Conservation (phyloP, 805 yeast genomes). For the Candida stauntonica region DNA sequence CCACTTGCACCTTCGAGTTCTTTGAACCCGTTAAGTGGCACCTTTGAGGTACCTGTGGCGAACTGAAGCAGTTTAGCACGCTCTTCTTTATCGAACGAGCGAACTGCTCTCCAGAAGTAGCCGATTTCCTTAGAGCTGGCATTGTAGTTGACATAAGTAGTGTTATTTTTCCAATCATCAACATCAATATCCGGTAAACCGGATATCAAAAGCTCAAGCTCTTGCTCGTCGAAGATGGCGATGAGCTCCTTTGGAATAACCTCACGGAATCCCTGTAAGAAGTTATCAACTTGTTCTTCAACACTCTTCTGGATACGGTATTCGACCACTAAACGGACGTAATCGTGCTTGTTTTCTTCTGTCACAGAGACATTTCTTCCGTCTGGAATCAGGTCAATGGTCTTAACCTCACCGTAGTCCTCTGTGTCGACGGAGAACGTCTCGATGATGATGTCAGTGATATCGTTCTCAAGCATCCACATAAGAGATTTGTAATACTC, state of each 20-base stretch:
- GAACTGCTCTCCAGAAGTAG: constrained; percentile 98
- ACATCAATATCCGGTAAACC: constrained; percentile 97
- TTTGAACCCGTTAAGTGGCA: constrained; percentile 90
- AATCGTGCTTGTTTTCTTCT: constrained; percentile 85
- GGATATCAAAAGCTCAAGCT: constrained; percentile 83
- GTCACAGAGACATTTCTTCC: constrained; percentile 86
- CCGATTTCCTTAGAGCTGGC: constrained; percentile 81
- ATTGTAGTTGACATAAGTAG: constrained; percentile 76
- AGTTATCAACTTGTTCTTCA: constrained; percentile 79
- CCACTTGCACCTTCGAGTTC: constrained; percentile 88
- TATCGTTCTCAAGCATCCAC: constrained; percentile 97
- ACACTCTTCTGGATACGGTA: constrained; percentile 81
- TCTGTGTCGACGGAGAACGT: constrained; percentile 91
- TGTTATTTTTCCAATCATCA: constrained; percentile 90
- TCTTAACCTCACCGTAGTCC: constrained; percentile 86
- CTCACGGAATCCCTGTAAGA: constrained; percentile 84
- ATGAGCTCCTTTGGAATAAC: constrained; percentile 81
- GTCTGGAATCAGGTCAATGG: constrained; percentile 74
- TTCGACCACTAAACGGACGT: constrained; percentile 81
- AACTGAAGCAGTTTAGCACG: constrained; percentile 91
- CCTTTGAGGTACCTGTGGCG: constrained; percentile 96
- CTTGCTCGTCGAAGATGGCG: constrained; percentile 91
- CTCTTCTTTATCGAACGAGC: constrained; percentile 90
- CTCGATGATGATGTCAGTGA: constrained; percentile 91
- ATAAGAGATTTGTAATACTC: constrained; percentile 87